Conservation (phyloP, 768 basidiomycete species). For the Trametopsis cervina region DNA sequence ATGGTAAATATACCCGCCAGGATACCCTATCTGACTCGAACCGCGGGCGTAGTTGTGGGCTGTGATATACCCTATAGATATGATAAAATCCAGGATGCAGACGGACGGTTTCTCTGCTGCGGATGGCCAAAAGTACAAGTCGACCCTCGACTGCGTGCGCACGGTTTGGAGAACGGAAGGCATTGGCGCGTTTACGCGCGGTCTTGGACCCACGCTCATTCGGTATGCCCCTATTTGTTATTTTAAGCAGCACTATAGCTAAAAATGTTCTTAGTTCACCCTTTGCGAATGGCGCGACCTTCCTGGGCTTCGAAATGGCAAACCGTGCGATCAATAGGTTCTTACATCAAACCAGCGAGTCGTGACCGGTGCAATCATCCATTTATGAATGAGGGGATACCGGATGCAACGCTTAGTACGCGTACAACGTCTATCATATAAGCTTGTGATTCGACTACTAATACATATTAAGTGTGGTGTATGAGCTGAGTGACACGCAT, state of each 20-base stretch:
- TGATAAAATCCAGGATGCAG: conserved; percentile 95
- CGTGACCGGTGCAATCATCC: background rate
- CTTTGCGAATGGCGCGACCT: conserved; percentile 95
- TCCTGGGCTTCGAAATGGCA: conserved; percentile 93
- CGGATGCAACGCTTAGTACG: too few species aligned
- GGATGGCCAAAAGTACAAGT: conserved; percentile 76
- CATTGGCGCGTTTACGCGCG: conserved; percentile 79
- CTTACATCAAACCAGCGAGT: background rate
- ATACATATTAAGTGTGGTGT: too few species aligned
- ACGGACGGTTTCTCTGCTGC: conserved; percentile 80
- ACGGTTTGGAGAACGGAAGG: conserved; percentile 84
- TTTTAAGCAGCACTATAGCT: background rate
- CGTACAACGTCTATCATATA: too few species aligned
- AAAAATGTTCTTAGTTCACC: conserved; percentile 53
- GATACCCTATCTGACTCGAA: background rate
- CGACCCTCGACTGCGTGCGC: conserved; percentile 75
- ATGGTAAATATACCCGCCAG: background rate
- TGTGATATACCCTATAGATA: conserved; percentile 93
- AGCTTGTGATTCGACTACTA: too few species aligned
- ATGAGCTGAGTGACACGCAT: too few species aligned
- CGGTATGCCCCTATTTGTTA: conserved; percentile 40
- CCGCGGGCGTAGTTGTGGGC: conserved; percentile 59
- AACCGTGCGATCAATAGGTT: conserved; percentile 54
- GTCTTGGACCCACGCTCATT: conserved; percentile 88
- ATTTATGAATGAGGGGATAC: background rate